Evolutionary conservation across 129 eudicot genomes (phyloP), one percentile per base, ranked within the genome.

Genomic region (Flaveria bidentis): DNA sequence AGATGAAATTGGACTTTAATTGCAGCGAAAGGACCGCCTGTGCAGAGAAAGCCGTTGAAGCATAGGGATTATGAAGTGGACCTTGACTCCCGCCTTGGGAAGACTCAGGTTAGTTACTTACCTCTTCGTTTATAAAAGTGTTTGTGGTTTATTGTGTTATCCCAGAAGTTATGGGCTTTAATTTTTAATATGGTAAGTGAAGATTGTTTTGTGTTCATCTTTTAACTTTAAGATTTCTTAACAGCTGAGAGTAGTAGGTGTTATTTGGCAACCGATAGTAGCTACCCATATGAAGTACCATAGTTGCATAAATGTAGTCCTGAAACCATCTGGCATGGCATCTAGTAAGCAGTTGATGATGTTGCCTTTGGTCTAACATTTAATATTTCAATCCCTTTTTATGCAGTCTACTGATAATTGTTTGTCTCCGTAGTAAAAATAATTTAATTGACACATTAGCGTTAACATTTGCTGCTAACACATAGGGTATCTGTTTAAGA

Each of bases 11-110:
- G 22, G 53, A 49, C 46, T 41, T 52, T 81, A 52, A 9, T 81
- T 86, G 84, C 96, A 91, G 99, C 96, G 7, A 92, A 86, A 85
- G 96, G 96, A 6, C 98, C 98, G 4, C 90, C 90, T 3, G 96
- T 92, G 77, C 98, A 90, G 81, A 83, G 98, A 84, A 90, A 92
- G 65, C 96, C 98, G n/a, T 83, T 92, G 87, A 92, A 92, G 84
- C 98, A 90, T 51, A 90, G 98, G 77, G 98, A 92, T 82, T 92
- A 86, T 88, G 96, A 92, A 79, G 99, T 94, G 71, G 97, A 94
- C 80, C 97, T 94, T 18, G 91, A 89, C 82, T 91, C 99, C 44
- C 93, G 99, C 9, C 81, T 94, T 85, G 99, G 99, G 46, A 94
- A 94, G 86, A 94, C 99, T 71, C 99, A 94, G 97, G 99, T 92